Conservation (phyloP, 225 moss, liverwort and hornwort species). For the Neckera pumila region DNA sequence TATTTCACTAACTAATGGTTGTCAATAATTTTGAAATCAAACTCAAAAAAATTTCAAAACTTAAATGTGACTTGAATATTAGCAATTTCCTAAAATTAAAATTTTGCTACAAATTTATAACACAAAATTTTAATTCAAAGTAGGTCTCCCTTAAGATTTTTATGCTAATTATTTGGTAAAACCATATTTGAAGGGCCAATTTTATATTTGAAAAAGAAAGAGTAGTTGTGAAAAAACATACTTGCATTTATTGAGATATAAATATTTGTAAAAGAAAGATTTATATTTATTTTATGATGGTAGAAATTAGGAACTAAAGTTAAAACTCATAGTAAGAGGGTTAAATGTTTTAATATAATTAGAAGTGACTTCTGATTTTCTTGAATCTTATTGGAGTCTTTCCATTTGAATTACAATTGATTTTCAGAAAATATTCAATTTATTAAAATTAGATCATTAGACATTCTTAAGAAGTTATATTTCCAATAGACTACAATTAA, state of each 20-base stretch:
- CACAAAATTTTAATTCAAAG: neutral
- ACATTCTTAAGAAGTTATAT: neutral
- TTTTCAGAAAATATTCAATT: neutral
- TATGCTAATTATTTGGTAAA: neutral
- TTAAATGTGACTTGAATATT: neutral
- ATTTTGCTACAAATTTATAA: neutral
- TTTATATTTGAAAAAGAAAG: rapidly evolving
- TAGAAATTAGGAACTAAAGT: neutral
- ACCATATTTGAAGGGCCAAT: neutral
- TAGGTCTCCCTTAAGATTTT: neutral
- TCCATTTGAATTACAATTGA: neutral
- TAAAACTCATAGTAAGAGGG: neutral
- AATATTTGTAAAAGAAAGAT: neutral
- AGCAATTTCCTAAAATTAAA: neutral
- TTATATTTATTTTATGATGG: neutral
- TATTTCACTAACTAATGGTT: neutral
- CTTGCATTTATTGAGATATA: neutral
- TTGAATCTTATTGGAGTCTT: neutral
- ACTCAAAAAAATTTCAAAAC: neutral
- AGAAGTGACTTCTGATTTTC: neutral
- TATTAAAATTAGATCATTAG: neutral
- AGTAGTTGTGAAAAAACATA: neutral
- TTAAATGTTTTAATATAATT: neutral
- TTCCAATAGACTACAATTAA: neutral
- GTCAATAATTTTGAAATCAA: neutral